phyloP scores from a whole-genome alignment of 2,329 filamentous ascomycete species.

The Colletotrichum sp. region DNA sequence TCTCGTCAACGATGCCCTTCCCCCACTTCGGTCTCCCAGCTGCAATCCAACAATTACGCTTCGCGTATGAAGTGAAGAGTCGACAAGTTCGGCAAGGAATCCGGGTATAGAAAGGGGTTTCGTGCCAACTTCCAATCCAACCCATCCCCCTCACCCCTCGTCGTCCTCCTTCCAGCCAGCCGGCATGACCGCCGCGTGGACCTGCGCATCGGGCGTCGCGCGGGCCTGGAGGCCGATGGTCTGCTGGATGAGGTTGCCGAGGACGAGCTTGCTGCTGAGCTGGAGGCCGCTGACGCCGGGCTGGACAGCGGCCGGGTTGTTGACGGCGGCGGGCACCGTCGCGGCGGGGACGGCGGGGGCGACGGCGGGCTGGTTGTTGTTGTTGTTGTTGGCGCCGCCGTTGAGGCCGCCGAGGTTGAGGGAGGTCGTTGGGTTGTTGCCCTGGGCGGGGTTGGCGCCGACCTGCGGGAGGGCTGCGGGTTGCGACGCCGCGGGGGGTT shows the following conservation, averaged over 20 bases:
- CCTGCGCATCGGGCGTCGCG: constrained; percentile 1
- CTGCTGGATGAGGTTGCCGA: constrained; percentile 43
- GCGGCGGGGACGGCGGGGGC: constrained; percentile 19
- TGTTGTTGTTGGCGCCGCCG: not conserved
- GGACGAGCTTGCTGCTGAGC: constrained; percentile 45
- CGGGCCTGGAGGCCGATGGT: constrained; percentile 18
- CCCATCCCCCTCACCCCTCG: not conserved
- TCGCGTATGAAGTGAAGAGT: not conserved
- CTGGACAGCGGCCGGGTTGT: constrained; percentile 18
- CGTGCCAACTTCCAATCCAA: not conserved
- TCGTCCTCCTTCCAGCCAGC: not conserved
- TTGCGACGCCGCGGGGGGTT: not conserved
- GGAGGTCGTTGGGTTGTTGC: constrained; percentile 16
- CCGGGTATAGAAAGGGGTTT: not conserved
- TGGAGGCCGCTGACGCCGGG: constrained; percentile 41
- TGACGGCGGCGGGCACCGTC: constrained; percentile 22
- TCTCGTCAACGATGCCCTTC: not conserved
- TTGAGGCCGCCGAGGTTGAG: constrained; percentile 26
- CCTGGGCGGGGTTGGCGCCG: constrained; percentile 13
- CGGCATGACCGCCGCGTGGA: not conserved
- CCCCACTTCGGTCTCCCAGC: not conserved
- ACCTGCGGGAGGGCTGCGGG: constrained; percentile 1
- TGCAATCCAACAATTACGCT: not conserved
- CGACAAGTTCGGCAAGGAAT: not conserved
- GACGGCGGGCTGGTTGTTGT: not conserved